phyloP scores from a whole-genome alignment of 129 eudicot species.

The Chrysanthemum lavandulifolium region DNA sequence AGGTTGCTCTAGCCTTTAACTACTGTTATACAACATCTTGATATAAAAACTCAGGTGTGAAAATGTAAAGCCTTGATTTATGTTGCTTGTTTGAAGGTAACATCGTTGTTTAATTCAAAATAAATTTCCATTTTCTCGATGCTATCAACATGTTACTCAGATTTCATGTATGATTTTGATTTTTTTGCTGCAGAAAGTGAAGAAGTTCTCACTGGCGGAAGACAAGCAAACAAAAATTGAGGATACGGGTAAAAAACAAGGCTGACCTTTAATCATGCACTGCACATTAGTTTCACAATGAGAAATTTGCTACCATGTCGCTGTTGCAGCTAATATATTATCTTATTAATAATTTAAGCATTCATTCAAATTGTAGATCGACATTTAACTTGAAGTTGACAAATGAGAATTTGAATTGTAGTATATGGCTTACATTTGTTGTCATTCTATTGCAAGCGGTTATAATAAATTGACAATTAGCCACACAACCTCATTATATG shows the following conservation, averaged over 20 bases:
- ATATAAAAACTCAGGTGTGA: too few species aligned
- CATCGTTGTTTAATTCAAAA: too few species aligned
- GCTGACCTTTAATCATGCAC: slow-evolving; percentile 20
- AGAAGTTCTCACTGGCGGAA: slow-evolving; percentile 62
- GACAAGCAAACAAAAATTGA: slow-evolving; percentile 30
- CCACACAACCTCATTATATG: not conserved
- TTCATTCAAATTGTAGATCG: slow-evolving; percentile 17
- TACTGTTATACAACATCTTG: too few species aligned
- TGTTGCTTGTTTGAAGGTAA: too few species aligned
- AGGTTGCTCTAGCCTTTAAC: too few species aligned
- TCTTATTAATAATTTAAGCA: slow-evolving; percentile 8
- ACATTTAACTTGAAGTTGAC: slow-evolving; percentile 7
- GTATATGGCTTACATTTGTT: not conserved
- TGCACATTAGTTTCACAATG: not conserved
- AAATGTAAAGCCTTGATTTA: too few species aligned
- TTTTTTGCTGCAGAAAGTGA: slow-evolving; percentile 51
- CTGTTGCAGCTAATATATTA: not conserved
- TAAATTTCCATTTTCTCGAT: too few species aligned
- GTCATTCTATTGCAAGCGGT: too few species aligned
- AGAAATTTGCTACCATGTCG: not conserved
- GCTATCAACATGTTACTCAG: too few species aligned
- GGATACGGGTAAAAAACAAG: slow-evolving; percentile 29
- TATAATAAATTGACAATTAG: not conserved
- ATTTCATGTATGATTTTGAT: too few species aligned
- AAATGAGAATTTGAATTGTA: slow-evolving; percentile 9